Conservation (phyloP, 2,329 filamentous ascomycete species). For the Byssochlamys sp. region DNA sequence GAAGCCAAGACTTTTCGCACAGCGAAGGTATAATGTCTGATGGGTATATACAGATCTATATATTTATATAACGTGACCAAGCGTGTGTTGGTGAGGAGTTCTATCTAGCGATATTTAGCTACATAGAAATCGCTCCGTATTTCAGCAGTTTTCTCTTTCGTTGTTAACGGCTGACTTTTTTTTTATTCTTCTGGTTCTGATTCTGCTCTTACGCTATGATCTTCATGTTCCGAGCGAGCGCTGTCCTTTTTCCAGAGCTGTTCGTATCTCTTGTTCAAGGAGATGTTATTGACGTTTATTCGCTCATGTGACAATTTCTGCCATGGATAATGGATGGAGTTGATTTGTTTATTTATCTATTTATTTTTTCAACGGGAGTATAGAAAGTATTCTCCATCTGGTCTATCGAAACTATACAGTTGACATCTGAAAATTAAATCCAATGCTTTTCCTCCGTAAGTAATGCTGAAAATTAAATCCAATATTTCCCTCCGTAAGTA, state of each 20-base stretch:
- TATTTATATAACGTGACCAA: neutral
- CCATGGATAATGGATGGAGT: neutral
- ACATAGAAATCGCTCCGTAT: neutral
- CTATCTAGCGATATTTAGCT: neutral
- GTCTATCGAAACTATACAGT: too few species aligned
- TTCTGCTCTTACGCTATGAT: neutral
- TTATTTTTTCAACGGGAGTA: neutral
- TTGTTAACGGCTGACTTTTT: neutral
- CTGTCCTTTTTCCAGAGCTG: neutral
- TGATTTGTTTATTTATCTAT: neutral
- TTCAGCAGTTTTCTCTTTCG: neutral
- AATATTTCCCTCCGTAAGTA: neutral
- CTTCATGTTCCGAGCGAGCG: neutral
- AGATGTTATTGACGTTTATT: neutral
- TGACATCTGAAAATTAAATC: neutral
- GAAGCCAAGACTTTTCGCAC: neutral
- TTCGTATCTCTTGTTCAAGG: neutral
- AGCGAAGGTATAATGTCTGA: neutral
- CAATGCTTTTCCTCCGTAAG: neutral
- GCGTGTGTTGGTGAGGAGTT: neutral
- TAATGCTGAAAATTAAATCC: neutral
- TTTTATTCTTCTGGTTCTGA: neutral
- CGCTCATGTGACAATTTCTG: neutral
- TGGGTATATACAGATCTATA: neutral
- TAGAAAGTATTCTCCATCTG: neutral